phyloP scores from a whole-genome alignment of 345 rosid genomes.

The Isatis tinctoria region DNA sequence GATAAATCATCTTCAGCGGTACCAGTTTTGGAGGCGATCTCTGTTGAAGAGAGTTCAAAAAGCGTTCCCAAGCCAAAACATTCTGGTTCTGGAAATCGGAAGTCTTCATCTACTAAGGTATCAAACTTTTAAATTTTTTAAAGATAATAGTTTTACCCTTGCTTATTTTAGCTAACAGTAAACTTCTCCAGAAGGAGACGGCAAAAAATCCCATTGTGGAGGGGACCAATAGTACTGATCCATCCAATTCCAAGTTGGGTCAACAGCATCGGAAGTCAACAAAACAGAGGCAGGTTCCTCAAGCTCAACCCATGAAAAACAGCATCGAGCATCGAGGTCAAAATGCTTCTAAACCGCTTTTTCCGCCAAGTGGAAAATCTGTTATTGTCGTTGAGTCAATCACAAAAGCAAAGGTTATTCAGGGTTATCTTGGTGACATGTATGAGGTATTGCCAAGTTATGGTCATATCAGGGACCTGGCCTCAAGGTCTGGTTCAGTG shows the following conservation, averaged over 20 bases:
- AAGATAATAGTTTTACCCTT: slow-evolving; percentile 8
- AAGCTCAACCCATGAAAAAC: slow-evolving; percentile 31
- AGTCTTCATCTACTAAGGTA: slow-evolving; percentile 38
- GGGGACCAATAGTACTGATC: slow-evolving; percentile 32
- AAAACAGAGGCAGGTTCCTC: slow-evolving; percentile 32
- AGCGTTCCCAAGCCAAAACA: slow-evolving; percentile 22
- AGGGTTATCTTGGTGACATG: slow-evolving; percentile 87
- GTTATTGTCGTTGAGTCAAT: slow-evolving; percentile 91
- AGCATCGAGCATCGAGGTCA: slow-evolving; percentile 36
- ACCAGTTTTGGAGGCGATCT: slow-evolving; percentile 32
- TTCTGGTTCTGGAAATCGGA: slow-evolving; percentile 30
- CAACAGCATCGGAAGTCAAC: slow-evolving; percentile 38
- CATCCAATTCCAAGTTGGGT: slow-evolving; percentile 36
- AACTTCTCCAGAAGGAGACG: slow-evolving; percentile 40
- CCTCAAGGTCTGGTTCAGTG: slow-evolving; percentile 96
- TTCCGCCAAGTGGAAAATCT: slow-evolving; percentile 82
- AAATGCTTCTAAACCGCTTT: slow-evolving; percentile 49
- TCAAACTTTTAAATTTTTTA: slow-evolving; percentile 18
- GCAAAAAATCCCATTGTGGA: slow-evolving; percentile 19
- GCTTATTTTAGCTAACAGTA: slow-evolving; percentile 31
- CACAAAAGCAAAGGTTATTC: slow-evolving; percentile 90
- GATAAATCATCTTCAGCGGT: slow-evolving; percentile 34
- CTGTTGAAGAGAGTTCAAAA: slow-evolving; percentile 26
- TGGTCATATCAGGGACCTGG: slow-evolving; percentile 97
- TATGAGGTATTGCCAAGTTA: slow-evolving; percentile 92